These are phyloP conservation scores for Serendipita sp. DNA, from an alignment of 768 basidiomycete species.

Conservation along the genomic window DNA sequence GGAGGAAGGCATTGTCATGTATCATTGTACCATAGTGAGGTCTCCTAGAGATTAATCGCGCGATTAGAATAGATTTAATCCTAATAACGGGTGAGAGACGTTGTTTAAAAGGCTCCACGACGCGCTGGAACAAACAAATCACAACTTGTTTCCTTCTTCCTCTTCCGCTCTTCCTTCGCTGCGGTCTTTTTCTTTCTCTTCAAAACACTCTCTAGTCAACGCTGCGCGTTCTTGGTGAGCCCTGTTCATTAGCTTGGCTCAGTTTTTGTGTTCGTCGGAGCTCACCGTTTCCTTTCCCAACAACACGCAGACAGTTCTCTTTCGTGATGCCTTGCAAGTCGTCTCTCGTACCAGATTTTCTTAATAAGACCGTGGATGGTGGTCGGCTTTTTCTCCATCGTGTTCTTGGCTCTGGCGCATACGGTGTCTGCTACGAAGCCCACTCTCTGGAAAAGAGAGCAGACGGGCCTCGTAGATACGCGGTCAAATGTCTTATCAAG, in stretches of 20 bases:
- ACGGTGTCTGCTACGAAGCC: slow-evolving; percentile 89
- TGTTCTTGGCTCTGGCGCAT: slow-evolving; percentile 83
- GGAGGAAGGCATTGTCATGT: background rate
- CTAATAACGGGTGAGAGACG: too few species aligned
- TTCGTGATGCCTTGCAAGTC: background rate
- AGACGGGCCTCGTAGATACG: slow-evolving; percentile 31
- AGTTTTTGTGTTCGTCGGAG: background rate
- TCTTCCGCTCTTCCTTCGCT: background rate
- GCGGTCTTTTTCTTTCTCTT: background rate
- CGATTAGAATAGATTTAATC: too few species aligned
- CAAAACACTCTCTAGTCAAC: background rate
- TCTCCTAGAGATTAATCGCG: too few species aligned
- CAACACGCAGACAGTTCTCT: background rate
- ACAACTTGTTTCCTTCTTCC: slow-evolving; percentile 1
- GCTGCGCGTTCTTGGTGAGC: background rate
- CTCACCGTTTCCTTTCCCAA: background rate
- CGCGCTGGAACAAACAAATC: too few species aligned
- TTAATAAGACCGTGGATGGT: slow-evolving; percentile 69
- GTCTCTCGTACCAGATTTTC: slow-evolving; percentile 16
- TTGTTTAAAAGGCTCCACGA: too few species aligned
- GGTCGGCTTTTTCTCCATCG: slow-evolving; percentile 68
- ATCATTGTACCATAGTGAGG: background rate
- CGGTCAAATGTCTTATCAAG: slow-evolving; percentile 69
- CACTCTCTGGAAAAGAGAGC: slow-evolving; percentile 36
- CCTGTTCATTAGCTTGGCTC: background rate